These are phyloP conservation scores for Liquidambar formosana DNA, from an alignment of 164 flowering plant genomes.

Conservation along the genomic window DNA sequence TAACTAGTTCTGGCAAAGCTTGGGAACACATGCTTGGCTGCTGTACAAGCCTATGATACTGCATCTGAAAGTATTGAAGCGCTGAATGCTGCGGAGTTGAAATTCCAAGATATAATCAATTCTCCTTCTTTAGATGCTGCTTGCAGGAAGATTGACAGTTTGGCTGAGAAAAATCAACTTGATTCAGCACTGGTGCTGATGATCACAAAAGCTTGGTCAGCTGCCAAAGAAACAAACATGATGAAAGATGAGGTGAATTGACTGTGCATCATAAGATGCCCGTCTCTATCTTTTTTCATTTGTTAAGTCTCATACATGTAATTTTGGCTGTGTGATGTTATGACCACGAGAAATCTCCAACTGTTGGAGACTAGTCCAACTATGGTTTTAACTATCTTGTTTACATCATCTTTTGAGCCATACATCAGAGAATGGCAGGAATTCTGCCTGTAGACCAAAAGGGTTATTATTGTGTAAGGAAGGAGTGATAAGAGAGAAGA, in stretches of 20 bases:
- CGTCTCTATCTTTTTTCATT: background rate
- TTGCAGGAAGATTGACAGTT: constrained; percentile 74
- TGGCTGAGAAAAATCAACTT: constrained; percentile 81
- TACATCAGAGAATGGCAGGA: background rate
- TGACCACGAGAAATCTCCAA: background rate
- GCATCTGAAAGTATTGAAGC: constrained; percentile 76
- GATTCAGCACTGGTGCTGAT: constrained; percentile 77
- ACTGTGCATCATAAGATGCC: background rate
- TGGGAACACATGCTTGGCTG: constrained; percentile 67
- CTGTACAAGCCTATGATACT: constrained; percentile 75
- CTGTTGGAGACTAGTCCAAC: too few species aligned
- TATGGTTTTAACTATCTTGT: background rate
- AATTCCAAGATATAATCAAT: constrained; percentile 80
- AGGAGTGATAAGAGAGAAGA: too few species aligned
- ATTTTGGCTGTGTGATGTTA: background rate
- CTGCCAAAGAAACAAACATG: constrained; percentile 78
- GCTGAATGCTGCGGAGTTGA: constrained; percentile 75
- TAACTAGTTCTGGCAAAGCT: constrained; percentile 66
- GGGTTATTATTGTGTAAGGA: too few species aligned
- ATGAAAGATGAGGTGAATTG: constrained; percentile 75
- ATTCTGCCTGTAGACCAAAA: background rate
- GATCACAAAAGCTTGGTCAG: constrained; percentile 93
- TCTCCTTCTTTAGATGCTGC: constrained; percentile 82
- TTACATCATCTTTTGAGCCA: background rate
- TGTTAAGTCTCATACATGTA: background rate